A percentile compares a stretch with the other conserved stretches of the same genome.
Evolutionary conservation across 441 rosid genomes (phyloP).

Genomic region (Populus hybrid): DNA sequence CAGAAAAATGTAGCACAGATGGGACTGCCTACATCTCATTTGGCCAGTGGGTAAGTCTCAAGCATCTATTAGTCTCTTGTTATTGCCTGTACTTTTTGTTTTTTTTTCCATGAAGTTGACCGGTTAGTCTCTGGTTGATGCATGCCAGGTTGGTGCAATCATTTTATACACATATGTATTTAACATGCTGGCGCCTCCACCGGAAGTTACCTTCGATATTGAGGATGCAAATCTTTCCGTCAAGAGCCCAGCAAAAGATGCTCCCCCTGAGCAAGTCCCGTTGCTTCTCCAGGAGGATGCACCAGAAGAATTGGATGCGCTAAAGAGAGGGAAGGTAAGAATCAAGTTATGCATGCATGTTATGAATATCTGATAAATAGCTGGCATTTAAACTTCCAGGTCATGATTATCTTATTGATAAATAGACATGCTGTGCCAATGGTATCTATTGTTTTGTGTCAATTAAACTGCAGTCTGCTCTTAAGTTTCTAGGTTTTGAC

Average conservation of each 20-base stretch:
- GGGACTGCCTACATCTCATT: constrained; percentile 96
- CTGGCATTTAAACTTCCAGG: not conserved
- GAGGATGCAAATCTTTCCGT: constrained; percentile 51
- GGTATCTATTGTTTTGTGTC: not conserved
- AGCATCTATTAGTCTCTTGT: not conserved
- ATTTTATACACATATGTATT: constrained; percentile 93
- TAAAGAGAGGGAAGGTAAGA: constrained; percentile 56
- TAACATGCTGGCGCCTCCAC: constrained; percentile 90
- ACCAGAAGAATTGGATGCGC: constrained; percentile 29
- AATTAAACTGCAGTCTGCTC: not conserved
- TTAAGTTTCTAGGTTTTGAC: not conserved
- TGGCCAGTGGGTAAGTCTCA: constrained; percentile 87
- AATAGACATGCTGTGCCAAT: not conserved
- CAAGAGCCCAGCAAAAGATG: constrained; percentile 46
- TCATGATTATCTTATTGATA: not conserved
- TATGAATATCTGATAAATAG: not conserved
- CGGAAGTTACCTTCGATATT: constrained; percentile 78
- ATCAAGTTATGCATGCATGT: not conserved
- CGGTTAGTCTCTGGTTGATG: constrained; percentile 17
- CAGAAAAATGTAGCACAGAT: constrained; percentile 69
- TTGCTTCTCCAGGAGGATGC: constrained; percentile 48
- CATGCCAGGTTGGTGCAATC: constrained; percentile 91
- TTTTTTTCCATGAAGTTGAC: not conserved
- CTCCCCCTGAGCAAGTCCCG: constrained; percentile 58
- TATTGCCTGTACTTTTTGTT: not conserved